Percentiles rank a stretch among this genome's conserved stretches.
phyloP scores from a whole-genome alignment of 805 yeast genomes.

The Sugiyamaella smithiae region DNA sequence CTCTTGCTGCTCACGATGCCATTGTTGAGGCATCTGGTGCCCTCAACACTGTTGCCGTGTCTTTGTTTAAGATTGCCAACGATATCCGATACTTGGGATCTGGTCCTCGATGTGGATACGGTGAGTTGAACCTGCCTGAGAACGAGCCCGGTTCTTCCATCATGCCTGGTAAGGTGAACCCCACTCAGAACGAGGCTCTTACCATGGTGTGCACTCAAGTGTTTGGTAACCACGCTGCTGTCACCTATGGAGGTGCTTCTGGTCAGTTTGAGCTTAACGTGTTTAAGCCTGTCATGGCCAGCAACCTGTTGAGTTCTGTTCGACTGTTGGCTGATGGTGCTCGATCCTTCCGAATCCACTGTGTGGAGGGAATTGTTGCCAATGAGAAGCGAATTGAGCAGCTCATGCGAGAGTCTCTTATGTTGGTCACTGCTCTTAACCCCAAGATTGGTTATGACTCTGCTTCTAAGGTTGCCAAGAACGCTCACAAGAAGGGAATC shows the following conservation, averaged over 20 bases:
- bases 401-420: conserved; percentile 87
- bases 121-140: conserved; percentile 92
- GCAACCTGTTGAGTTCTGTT: conserved; percentile 83
- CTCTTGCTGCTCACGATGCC: conserved; percentile 98
- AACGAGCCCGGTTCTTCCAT: conserved; percentile 99
- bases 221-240: conserved; percentile 92
- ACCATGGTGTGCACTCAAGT: conserved; percentile 98
- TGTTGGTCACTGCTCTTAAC: conserved; percentile 98
- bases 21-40: conserved; percentile 98
- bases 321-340: conserved; percentile 88
- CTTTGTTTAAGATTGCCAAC: conserved; percentile 93
- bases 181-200: conserved; percentile 97
- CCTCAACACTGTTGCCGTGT: conserved; percentile 88
- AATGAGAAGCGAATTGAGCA: conserved; percentile 83
- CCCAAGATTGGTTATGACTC: conserved; percentile 98
- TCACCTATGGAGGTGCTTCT: conserved; percentile 96
- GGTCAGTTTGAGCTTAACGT: conserved; percentile 99
- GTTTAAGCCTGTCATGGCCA: conserved; percentile 93
- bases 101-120: conserved; percentile 99
- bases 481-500: conserved; percentile 96
- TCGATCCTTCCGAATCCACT: conserved; percentile 86
- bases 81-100: conserved; percentile 98
- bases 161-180: conserved; percentile 99
- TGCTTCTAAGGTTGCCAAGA: conserved; percentile 97
- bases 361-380: conserved; percentile 93